Evolutionary conservation across 1,284 basidiomycete species (phyloP).

Genomic region (Bjerkandera adusta): DNA sequence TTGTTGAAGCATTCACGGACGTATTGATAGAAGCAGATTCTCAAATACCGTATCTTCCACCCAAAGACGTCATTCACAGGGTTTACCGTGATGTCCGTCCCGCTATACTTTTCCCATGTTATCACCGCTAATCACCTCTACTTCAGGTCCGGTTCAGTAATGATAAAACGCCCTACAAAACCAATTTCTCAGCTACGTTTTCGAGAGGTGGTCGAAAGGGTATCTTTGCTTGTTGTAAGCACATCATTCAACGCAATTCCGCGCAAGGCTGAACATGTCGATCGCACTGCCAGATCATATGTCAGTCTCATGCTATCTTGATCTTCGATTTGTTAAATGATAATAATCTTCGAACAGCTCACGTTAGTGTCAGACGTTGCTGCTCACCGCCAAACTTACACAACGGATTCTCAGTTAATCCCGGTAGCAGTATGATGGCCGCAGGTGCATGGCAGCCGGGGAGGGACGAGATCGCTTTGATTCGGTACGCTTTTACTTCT

Average conservation of each 20-base stretch:
- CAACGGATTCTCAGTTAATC: slow-evolving; percentile 50
- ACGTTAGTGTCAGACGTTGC: too few species aligned
- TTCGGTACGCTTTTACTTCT: slow-evolving; percentile 47
- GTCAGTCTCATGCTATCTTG: slow-evolving; percentile 21
- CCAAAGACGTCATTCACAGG: slow-evolving; percentile 84
- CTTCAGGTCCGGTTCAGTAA: slow-evolving; percentile 86
- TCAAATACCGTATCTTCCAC: slow-evolving; percentile 81
- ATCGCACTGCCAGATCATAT: slow-evolving; percentile 37
- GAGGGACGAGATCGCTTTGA: slow-evolving; percentile 72
- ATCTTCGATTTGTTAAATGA: background rate
- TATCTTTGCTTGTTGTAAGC: slow-evolving; percentile 73
- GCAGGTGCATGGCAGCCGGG: slow-evolving; percentile 85
- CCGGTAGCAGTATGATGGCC: slow-evolving; percentile 70
- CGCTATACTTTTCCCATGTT: background rate
- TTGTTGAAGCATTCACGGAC: slow-evolving; percentile 70
- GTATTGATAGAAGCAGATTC: slow-evolving; percentile 69
- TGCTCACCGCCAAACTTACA: background rate
- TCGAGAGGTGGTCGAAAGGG: slow-evolving; percentile 81
- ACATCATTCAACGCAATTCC: slow-evolving; percentile 1
- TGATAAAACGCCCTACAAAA: slow-evolving; percentile 93
- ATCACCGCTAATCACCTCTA: background rate
- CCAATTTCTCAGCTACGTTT: slow-evolving; percentile 71
- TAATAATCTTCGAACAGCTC: background rate
- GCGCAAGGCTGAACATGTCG: background rate
- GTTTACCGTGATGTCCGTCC: slow-evolving; percentile 77